Base-by-base conservation (phyloP, 371 early-diverging fungal species). In the Phascolomyces articulosus region DNA sequence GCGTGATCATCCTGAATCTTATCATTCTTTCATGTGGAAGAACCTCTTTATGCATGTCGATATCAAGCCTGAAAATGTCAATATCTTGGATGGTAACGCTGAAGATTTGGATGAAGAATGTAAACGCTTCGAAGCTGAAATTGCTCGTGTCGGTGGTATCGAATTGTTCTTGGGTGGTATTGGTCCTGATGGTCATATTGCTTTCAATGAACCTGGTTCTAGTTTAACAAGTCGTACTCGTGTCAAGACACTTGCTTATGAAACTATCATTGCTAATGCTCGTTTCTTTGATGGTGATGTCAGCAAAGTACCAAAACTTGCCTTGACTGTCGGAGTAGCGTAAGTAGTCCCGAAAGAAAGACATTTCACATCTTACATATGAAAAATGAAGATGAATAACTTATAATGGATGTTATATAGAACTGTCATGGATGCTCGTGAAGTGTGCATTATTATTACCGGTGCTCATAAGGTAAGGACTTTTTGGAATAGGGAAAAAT, bases 191-290 rank as follows among this genome's bases (percentile, higher is more conserved):
- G 95, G 95, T 38, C 95, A 95, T 68, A 93, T 95, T 72, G 95
- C 95, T 13, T 95, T 95, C 67, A 95, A 95, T 67, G 95, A 95
- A 69, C 95, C 95, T 11, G 95, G 95, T n/a, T 93, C 93, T 20
- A 93, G 93, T 15, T 80, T 95, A 34, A 88, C 88, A 58, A 93
- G 93, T 2, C 85, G 91, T 21, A 94, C 95, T 4, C 85, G 95
- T 40, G 93, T 92, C 75, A 95, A 95, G 82, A 95, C 95, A 18
- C 76, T 95, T 34, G 95, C 95, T 6, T 95, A 95, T 73, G 95
- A 95, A 61, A 95, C 95, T 10, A 93, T 95, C 54, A 82, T 95
- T 63, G 94, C 95, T 51, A 95, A 95, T 68, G 89, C 95, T 31
- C 78, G 95, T 21, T 95, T 95, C 78, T 95, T 95, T 80, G 92